Percentiles rank a stretch among this genome's conserved stretches.
Evolutionary conservation across 2,329 filamentous ascomycete species (phyloP).

Genomic region (Fusarium xylarioides): DNA sequence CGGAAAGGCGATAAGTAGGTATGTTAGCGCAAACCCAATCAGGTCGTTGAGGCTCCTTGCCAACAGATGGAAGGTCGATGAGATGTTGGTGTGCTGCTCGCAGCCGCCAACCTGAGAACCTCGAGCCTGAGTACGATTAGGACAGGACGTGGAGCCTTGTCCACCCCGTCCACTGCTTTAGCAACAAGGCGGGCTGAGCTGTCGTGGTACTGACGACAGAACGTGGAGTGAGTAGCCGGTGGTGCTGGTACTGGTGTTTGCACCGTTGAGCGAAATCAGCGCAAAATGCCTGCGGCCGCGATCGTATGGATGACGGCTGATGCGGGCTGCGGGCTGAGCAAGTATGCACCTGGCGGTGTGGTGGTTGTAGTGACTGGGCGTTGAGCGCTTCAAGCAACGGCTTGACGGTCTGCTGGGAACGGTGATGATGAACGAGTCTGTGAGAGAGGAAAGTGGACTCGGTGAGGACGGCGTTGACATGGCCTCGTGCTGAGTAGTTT

Average conservation of each 20-base stretch:
- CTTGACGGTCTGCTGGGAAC: constrained; percentile 44
- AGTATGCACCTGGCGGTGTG: constrained; percentile 43
- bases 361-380: constrained; percentile 44
- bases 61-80: constrained; percentile 23
- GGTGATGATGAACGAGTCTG: constrained; percentile 49
- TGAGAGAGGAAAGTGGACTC: constrained; percentile 51
- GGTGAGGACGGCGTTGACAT: constrained; percentile 51
- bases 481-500: constrained; percentile 54
- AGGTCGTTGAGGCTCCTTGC: constrained; percentile 26
- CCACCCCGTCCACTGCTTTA: constrained; percentile 26
- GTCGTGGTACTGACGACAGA: constrained; percentile 39
- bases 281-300: constrained; percentile 41
- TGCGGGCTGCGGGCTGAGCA: constrained; percentile 43
- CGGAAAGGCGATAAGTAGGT: constrained; percentile 41
- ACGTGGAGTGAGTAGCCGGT: constrained; percentile 21
- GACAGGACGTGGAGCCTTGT: constrained; percentile 32
- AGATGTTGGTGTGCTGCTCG: constrained; percentile 38
- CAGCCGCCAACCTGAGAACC: constrained; percentile 26
- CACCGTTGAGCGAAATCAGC: constrained; percentile 37
- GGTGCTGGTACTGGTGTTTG: constrained; percentile 20
- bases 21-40: constrained; percentile 28
- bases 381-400: constrained; percentile 42
- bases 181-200: constrained; percentile 26
- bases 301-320: constrained; percentile 43
- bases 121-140: constrained; percentile 26